These are phyloP conservation scores for Leishmania guyanensis DNA, from an alignment of 208 protist species.

Conservation along the genomic window DNA sequence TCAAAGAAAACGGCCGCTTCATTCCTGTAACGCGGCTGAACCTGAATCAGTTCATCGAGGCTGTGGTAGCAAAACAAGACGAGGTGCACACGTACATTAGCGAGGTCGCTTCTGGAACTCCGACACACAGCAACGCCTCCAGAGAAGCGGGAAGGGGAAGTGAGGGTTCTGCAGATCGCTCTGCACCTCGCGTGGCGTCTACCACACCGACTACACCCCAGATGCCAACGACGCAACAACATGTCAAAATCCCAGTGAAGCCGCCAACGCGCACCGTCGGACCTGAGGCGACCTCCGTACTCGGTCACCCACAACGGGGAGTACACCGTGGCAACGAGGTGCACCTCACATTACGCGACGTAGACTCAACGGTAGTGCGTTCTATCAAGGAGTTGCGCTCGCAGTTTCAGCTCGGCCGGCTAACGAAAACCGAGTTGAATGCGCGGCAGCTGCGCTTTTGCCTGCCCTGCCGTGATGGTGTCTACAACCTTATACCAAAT, in stretches of 20 bases:
- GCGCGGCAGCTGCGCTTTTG: conserved; percentile 37
- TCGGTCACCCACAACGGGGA: not conserved
- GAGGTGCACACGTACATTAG: conserved; percentile 40
- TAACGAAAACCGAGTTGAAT: conserved; percentile 34
- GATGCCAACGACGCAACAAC: not conserved
- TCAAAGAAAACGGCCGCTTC: conserved; percentile 34
- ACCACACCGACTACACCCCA: not conserved
- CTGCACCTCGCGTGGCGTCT: not conserved
- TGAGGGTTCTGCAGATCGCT: not conserved
- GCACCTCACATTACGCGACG: conserved; percentile 16
- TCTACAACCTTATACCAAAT: conserved; percentile 51
- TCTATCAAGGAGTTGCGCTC: conserved; percentile 26
- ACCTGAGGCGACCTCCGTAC: not conserved
- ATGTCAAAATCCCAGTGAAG: not conserved
- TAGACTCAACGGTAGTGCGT: conserved; percentile 30
- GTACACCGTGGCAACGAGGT: conserved; percentile 10
- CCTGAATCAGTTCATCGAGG: conserved; percentile 39
- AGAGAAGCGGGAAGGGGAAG: not conserved
- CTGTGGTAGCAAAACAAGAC: conserved; percentile 25
- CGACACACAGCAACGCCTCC: conserved; percentile 8
- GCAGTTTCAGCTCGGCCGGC: conserved; percentile 14
- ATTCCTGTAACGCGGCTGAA: conserved; percentile 42
- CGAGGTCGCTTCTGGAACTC: conserved; percentile 17
- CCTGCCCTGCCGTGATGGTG: conserved; percentile 29
- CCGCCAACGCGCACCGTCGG: conserved; percentile 7